Evolutionary conservation across 805 yeast genomes (phyloP).

Genomic region (Suhomyces vadensis): DNA sequence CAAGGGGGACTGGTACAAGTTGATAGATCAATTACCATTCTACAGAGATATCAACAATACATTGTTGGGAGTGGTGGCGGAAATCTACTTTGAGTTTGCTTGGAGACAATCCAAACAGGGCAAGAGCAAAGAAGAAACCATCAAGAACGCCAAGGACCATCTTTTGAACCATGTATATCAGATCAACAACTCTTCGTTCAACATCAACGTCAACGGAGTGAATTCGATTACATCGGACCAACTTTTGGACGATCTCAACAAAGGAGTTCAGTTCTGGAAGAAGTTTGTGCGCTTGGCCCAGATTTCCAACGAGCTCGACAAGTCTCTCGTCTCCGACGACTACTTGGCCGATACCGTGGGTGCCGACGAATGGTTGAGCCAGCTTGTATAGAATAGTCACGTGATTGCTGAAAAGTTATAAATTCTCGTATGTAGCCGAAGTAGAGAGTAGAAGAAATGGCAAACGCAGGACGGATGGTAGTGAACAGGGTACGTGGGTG

Average conservation of each 20-base stretch:
- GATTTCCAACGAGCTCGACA: constrained; percentile 28
- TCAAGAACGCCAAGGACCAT: constrained; percentile 30
- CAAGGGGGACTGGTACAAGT: constrained; percentile 57
- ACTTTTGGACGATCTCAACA: constrained; percentile 30
- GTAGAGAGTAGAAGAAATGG: background rate
- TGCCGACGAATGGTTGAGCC: constrained; percentile 34
- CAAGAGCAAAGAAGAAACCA: constrained; percentile 26
- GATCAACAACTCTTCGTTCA: constrained; percentile 37
- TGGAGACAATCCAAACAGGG: constrained; percentile 28
- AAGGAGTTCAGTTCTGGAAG: constrained; percentile 38
- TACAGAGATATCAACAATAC: constrained; percentile 56
- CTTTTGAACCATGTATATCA: constrained; percentile 39
- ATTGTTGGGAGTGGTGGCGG: constrained; percentile 59
- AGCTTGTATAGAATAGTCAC: constrained; percentile 19
- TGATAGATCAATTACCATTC: constrained; percentile 64
- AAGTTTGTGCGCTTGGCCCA: constrained; percentile 29
- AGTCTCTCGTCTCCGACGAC: constrained; percentile 24
- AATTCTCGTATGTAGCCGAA: background rate
- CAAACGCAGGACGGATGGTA: background rate
- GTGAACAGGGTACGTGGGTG: background rate
- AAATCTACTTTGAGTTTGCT: constrained; percentile 50
- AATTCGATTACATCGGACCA: constrained; percentile 38
- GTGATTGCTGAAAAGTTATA: background rate
- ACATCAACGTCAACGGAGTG: constrained; percentile 43
- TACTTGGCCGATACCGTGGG: constrained; percentile 23